Percentiles rank a stretch among this genome's conserved stretches.
Evolutionary conservation across 2,329 filamentous ascomycete species (phyloP).

Genomic region (Trichoderma sp.): DNA sequence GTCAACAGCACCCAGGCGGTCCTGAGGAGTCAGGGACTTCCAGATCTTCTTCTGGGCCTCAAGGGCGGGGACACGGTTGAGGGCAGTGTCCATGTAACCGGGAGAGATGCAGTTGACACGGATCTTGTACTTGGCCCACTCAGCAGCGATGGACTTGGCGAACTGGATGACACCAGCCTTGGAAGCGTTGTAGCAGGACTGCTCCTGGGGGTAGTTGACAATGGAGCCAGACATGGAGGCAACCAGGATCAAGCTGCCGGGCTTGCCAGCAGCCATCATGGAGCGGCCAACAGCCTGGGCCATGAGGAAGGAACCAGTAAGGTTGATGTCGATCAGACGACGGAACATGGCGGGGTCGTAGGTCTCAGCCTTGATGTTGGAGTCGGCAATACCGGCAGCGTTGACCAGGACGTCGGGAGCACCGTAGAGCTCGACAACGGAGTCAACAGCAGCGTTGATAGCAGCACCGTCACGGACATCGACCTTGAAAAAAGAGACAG

Average conservation of each 20-base stretch:
- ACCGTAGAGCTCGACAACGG: slow-evolving; percentile 65
- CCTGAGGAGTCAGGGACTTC: slow-evolving; percentile 71
- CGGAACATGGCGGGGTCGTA: slow-evolving; percentile 77
- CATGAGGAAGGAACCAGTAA: slow-evolving; percentile 76
- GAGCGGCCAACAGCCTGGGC: slow-evolving; percentile 67
- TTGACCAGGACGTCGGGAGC: slow-evolving; percentile 74
- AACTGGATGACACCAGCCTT: slow-evolving; percentile 79
- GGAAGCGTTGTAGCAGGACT: slow-evolving; percentile 79
- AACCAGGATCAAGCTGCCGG: slow-evolving; percentile 72
- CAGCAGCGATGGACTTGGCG: slow-evolving; percentile 75
- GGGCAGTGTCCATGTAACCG: slow-evolving; percentile 82
- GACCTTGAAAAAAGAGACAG: slow-evolving; percentile 74
- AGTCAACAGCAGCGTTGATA: slow-evolving; percentile 67
- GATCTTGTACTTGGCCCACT: slow-evolving; percentile 80
- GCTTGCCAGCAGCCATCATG: slow-evolving; percentile 71
- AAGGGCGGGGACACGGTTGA: slow-evolving; percentile 74
- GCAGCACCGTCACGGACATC: slow-evolving; percentile 71
- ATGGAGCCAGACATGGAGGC: slow-evolving; percentile 80
- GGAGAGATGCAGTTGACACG: slow-evolving; percentile 83
- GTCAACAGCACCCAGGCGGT: slow-evolving; percentile 68
- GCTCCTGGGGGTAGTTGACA: slow-evolving; percentile 84
- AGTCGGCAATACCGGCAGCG: slow-evolving; percentile 77
- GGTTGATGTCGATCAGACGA: slow-evolving; percentile 77
- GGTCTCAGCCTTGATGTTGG: slow-evolving; percentile 77
- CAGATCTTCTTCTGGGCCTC: slow-evolving; percentile 82